phyloP scores from a whole-genome alignment of 1,139 yeast species.

The Taphrina sp. region DNA sequence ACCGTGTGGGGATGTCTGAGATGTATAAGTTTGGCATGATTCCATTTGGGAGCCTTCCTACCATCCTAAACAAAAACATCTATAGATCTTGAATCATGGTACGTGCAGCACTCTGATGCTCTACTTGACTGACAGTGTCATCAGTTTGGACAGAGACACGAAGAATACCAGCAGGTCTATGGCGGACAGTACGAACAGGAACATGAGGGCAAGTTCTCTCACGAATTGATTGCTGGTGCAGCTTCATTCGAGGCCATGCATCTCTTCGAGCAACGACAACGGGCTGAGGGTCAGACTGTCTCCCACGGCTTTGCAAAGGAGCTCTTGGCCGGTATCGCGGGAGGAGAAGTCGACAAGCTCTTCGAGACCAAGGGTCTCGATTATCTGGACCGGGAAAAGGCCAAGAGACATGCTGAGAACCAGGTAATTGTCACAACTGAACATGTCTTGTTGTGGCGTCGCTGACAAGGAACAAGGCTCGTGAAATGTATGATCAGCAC shows the following conservation, averaged over 20 bases:
- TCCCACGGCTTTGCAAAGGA: constrained; percentile 42
- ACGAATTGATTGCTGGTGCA: constrained; percentile 44
- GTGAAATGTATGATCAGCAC: constrained; percentile 42
- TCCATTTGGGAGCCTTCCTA: too few species aligned
- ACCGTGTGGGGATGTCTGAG: too few species aligned
- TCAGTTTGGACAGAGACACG: constrained; percentile 24
- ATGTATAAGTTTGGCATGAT: too few species aligned
- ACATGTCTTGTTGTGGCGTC: neutral
- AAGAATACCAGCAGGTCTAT: constrained; percentile 22
- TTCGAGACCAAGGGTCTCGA: constrained; percentile 44
- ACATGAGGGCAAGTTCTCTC: constrained; percentile 40
- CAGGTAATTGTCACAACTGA: constrained; percentile 1
- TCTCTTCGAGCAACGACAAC: constrained; percentile 37
- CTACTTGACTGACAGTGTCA: too few species aligned
- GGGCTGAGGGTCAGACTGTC: constrained; percentile 42
- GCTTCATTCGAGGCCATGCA: constrained; percentile 44
- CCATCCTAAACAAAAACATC: too few species aligned
- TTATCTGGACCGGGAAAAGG: constrained; percentile 43
- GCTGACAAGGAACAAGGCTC: constrained; percentile 35
- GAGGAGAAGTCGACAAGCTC: constrained; percentile 45
- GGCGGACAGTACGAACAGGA: constrained; percentile 26
- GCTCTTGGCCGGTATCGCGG: constrained; percentile 43
- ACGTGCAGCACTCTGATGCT: too few species aligned
- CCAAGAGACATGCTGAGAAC: constrained; percentile 25
- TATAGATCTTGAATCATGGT: too few species aligned